Base-by-base conservation (phyloP, 805 yeast genomes). In the Candida ovalis region DNA sequence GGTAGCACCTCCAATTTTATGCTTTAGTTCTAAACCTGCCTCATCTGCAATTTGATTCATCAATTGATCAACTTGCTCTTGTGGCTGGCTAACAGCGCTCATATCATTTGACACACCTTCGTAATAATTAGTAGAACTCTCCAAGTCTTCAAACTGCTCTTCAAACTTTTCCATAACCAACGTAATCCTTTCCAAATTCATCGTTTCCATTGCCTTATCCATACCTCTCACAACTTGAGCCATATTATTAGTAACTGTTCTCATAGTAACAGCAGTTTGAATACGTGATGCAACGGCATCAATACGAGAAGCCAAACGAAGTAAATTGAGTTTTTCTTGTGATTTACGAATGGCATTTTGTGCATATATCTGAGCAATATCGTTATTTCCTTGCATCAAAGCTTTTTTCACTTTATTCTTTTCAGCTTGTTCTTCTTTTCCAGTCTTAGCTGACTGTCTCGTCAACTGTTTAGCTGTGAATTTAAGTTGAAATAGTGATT, bases 221-320 rank as follows among this genome's bases (percentile, higher is more conserved):
- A 94, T 92, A 9, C 97, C 97, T 61, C 77, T 82, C 49, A 95
- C 94, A 12, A 92, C 98, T 43, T 79, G 82, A 8, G 94, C 80
- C 98, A 94, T 94, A 58, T 90, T 91, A 1, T 91, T 90, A 0
- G 96, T 88, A 10, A 94, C 97, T 43, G 88, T 82, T 55, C 96
- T 78, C 99, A 94, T 94, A 0, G 98, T 92, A 6, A 94, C 97
- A 0, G 99, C 99, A 0, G 99, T 94, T 60, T 92, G 97, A 2
- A 94, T 96, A 50, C 99, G 72, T 3, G 95, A 85, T 0, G 98
- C 96, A 22, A 94, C 99, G 0, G 98, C 92, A 68, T 94, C 99
- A 19, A 94, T 88, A 49, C 97, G 71, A 0, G 96, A 88, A 0
- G 97, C 86, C 49, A 94, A 72, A 55, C 92, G 76, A 45, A 94